Evolutionary conservation across 768 basidiomycete genomes (phyloP).

Genomic region (Leucocoprinus sp.): DNA sequence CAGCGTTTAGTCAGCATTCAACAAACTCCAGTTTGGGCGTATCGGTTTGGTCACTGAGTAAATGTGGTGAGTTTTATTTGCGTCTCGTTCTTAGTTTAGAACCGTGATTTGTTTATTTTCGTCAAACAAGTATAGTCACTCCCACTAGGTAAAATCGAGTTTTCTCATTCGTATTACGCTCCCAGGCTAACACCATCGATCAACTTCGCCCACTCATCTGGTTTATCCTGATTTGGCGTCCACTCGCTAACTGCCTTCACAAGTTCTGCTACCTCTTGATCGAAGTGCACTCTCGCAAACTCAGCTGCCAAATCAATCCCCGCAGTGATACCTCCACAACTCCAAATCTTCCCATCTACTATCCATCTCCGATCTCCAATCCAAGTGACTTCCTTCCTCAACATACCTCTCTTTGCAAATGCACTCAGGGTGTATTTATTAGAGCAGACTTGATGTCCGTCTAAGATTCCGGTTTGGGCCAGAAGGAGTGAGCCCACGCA

Average conservation of each 20-base stretch:
- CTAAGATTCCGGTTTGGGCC: constrained; percentile 18
- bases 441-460: constrained; percentile 18
- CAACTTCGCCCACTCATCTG: constrained; percentile 20
- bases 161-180: too few species aligned
- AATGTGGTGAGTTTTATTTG: too few species aligned
- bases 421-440: constrained; percentile 16
- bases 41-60: too few species aligned
- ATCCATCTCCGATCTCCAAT: constrained; percentile 21
- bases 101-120: too few species aligned
- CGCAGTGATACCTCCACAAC: constrained; percentile 19
- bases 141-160: too few species aligned
- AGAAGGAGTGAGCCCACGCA: constrained; percentile 20
- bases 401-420: constrained; percentile 6
- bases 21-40: too few species aligned
- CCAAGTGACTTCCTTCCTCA: constrained; percentile 21
- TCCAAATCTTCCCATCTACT: constrained; percentile 23
- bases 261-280: constrained; percentile 16
- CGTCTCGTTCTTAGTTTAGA: too few species aligned
- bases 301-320: constrained; percentile 23
- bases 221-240: constrained; percentile 18
- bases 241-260: constrained; percentile 18
- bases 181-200: constrained; percentile 18
- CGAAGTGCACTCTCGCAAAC: constrained; percentile 19
- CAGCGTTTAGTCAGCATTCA: too few species aligned
- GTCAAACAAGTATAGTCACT: too few species aligned